phyloP scores from a whole-genome alignment of 169 alveolate species.

The Perkinsus marinus region DNA sequence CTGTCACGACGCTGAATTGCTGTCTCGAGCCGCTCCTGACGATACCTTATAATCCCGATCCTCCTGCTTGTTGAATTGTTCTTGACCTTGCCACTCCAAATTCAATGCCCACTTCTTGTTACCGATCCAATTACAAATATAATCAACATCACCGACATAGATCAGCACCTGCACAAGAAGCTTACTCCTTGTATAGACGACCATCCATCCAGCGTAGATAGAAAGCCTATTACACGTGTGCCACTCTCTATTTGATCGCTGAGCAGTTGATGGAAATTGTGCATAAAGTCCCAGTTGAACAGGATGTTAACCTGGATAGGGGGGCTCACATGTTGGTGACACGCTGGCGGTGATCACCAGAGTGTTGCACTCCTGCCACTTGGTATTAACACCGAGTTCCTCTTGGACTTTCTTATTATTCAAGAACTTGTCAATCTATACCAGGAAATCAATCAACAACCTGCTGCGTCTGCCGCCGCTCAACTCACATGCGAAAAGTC shows the following conservation, averaged over 20 bases:
- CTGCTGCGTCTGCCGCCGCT: not conserved
- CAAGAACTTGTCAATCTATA: constrained; percentile 10
- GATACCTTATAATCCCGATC: not conserved
- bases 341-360: not conserved
- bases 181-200: no score
- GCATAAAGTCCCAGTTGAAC: constrained; percentile 41
- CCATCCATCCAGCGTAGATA: no score
- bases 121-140: constrained; percentile 57
- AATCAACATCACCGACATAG: constrained; percentile 50
- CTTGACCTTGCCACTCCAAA: constrained; percentile 22
- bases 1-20: no score
- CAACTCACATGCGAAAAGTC: constrained; percentile 28
- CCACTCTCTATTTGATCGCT: not conserved
- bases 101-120: constrained; percentile 22
- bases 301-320: constrained; percentile 3
- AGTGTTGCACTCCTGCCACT: constrained; percentile 43
- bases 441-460: not conserved
- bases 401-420: constrained; percentile 12
- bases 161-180: constrained; percentile 31
- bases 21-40: not conserved
- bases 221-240: not conserved
- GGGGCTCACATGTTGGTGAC: not conserved
- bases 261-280: constrained; percentile 29
- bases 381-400: constrained; percentile 31
- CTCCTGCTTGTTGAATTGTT: constrained; percentile 1